Base-by-base conservation (phyloP, 768 basidiomycete genomes). In the Pulveroboletus ravenelii region DNA sequence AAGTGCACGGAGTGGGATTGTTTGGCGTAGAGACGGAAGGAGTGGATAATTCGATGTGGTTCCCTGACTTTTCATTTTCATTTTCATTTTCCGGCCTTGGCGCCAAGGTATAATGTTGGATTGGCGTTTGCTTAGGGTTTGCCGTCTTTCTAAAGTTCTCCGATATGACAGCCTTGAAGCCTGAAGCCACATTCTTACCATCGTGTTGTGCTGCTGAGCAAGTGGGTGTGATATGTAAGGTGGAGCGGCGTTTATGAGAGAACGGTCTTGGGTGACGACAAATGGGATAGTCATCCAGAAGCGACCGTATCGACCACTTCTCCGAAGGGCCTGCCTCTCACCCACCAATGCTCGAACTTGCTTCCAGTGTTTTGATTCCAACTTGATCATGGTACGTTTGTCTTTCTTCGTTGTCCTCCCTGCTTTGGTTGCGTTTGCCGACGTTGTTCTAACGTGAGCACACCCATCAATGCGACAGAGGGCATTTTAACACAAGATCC, bases 111-210 rank as follows among this genome's bases (percentile, higher is more conserved):
- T 32, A 2, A 27, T 17, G n/a, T 45, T 3, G 15, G 44, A 45
- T 45, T 9, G 14, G 20, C 17, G 12, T 23, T 23, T 1, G 77
- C n/a, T 17, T 17, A 17, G n/a, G n/a, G 17, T 8, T 36, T 9
- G 15, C 14, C 12, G 32, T 34, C 32, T 34, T 34, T 34, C 13
- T 34, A 34, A 15, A 15, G 32, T 10, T 32, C 31, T 35, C 14
- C 5, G 35, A 9, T n/a, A 35, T 9, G 32, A 13, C 35, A 8
- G 9, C n/a, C 6, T n/a, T 17, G n/a, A 37, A 6, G 34, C 34
- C 14, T 35, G 5, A 34, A 14, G 12, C 10, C 10, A 12, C 31
- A 32, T 32, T 4, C 9, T 10, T 23, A 23, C 20, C 20, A 23
- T 23, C 31, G 31, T 32, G 32, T 1, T 34, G 32, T 34, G 20